Conservation (phyloP, 441 rosid genomes). For the Populus hybrid region DNA sequence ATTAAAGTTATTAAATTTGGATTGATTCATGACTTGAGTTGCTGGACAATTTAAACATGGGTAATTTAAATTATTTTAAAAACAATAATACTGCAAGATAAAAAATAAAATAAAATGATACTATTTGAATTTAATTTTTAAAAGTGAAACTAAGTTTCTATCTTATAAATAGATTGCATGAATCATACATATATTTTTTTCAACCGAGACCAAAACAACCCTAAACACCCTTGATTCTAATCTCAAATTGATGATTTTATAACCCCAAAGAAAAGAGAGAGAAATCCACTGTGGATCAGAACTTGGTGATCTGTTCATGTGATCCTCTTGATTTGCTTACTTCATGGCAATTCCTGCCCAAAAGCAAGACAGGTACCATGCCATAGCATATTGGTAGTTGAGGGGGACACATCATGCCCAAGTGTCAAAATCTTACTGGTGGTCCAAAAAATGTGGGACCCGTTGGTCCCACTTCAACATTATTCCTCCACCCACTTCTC, state of each 20-base stretch:
- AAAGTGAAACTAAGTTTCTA: no score
- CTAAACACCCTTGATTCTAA: no score
- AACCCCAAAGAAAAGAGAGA: background rate
- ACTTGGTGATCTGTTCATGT: background rate
- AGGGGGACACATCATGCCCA: background rate
- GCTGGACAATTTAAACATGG: accelerated
- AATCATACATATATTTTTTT: no score
- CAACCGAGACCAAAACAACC: no score
- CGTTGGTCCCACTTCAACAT: background rate
- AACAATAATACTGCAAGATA: no score
- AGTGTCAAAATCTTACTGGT: background rate
- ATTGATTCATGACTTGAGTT: no score
- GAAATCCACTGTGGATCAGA: conserved; percentile 3
- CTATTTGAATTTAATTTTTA: no score
- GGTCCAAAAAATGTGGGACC: background rate
- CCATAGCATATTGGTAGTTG: background rate
- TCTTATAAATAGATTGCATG: no score
- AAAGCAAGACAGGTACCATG: background rate
- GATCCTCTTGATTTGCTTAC: conserved; percentile 19
- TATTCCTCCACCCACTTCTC: conserved; percentile 27
- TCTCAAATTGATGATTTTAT: background rate
- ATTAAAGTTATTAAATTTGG: no score
- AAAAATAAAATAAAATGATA: no score
- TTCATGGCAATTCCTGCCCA: background rate
- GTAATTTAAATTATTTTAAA: no score